Evolutionary conservation across 2,329 filamentous ascomycete species (phyloP).

Genomic region (Fusarium decemcellulare): DNA sequence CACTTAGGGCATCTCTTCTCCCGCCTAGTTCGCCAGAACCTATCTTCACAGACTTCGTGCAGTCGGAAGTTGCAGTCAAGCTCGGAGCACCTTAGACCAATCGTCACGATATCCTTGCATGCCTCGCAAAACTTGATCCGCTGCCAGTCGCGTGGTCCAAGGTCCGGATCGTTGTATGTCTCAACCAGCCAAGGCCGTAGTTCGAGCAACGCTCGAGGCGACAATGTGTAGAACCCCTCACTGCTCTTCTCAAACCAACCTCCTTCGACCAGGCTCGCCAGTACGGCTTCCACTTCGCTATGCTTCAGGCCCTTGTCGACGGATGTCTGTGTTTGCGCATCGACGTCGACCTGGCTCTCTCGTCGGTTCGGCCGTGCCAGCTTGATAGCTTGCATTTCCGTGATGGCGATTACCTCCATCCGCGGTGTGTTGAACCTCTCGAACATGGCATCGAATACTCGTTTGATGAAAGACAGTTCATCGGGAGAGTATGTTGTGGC

Average conservation of each 20-base stretch:
- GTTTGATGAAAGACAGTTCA: constrained; percentile 91
- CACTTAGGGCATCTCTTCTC: constrained; percentile 77
- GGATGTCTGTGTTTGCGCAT: constrained; percentile 52
- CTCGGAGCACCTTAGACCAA: constrained; percentile 82
- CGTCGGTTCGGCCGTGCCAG: constrained; percentile 68
- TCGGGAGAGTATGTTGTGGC: constrained; percentile 86
- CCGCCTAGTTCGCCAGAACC: constrained; percentile 78
- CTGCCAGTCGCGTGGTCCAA: constrained; percentile 73
- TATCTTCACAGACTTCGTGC: constrained; percentile 82
- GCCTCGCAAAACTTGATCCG: constrained; percentile 90
- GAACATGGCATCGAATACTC: constrained; percentile 92
- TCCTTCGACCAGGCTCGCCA: constrained; percentile 79
- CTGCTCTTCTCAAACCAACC: constrained; percentile 87
- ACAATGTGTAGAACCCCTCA: constrained; percentile 81
- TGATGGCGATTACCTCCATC: constrained; percentile 88
- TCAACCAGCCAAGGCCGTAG: constrained; percentile 87
- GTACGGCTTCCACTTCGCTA: constrained; percentile 80
- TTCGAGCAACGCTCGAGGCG: constrained; percentile 86
- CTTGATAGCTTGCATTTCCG: constrained; percentile 82
- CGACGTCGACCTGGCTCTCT: constrained; percentile 50
- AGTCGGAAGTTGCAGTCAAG: constrained; percentile 78
- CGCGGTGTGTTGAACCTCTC: constrained; percentile 85
- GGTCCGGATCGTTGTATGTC: constrained; percentile 85
- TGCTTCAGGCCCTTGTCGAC: constrained; percentile 76
- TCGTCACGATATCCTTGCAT: constrained; percentile 90